Conservation (phyloP, 441 rosid species). For the Syzygium malaccense region DNA sequence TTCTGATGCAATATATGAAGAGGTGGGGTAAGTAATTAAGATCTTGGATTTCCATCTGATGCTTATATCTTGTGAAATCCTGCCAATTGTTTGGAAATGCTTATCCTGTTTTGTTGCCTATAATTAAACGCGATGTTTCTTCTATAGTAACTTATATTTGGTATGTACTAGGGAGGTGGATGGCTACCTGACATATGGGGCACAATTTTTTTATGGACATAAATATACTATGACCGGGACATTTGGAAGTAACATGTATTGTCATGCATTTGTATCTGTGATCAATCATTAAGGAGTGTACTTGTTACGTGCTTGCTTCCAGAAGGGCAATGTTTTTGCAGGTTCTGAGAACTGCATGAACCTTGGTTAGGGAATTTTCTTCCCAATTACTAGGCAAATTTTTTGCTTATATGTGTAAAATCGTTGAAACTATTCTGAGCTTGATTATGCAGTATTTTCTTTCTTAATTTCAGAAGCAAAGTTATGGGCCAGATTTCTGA, state of each 20-base stretch:
- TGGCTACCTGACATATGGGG: not conserved
- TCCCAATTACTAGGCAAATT: not conserved
- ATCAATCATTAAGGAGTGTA: not conserved
- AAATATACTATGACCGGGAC: not conserved
- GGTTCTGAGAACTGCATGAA: not conserved
- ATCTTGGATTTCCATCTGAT: not conserved
- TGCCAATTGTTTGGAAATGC: not conserved
- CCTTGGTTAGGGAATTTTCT: not conserved
- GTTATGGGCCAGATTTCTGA: slow-evolving; percentile 66
- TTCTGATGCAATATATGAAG: slow-evolving; percentile 72
- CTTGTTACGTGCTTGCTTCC: not conserved
- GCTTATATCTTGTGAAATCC: not conserved
- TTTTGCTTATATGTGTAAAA: not conserved
- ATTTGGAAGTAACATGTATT: not conserved
- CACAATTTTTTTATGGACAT: not conserved
- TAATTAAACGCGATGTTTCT: not conserved
- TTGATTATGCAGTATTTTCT: not conserved
- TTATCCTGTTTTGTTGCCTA: not conserved
- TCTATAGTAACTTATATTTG: not conserved
- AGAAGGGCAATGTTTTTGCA: not conserved
- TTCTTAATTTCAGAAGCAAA: slow-evolving; percentile 35
- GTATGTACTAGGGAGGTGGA: not conserved
- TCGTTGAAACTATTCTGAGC: not conserved
- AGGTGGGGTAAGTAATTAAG: slow-evolving; percentile 56
- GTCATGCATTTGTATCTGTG: not conserved